phyloP scores from a whole-genome alignment of 2,329 filamentous ascomycete species.

The Microcyclospora pomicola region DNA sequence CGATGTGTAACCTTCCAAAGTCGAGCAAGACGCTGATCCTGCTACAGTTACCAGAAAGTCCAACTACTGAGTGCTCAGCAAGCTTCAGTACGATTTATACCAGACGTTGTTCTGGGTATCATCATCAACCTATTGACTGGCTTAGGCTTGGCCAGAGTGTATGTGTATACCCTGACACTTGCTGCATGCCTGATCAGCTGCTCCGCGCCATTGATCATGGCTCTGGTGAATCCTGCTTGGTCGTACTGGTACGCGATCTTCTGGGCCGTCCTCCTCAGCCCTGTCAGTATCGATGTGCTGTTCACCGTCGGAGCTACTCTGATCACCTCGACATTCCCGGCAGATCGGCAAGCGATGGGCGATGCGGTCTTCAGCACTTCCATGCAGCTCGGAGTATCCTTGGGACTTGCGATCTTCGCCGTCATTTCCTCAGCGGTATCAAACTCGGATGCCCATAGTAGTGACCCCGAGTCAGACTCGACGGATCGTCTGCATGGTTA shows the following conservation, averaged over 20 bases:
- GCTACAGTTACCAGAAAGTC: constrained; percentile 1
- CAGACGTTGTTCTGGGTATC: constrained; percentile 33
- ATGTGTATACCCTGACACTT: too few species aligned
- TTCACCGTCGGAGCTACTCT: constrained; percentile 32
- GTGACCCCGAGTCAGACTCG: constrained; percentile 1
- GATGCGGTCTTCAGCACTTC: constrained; percentile 34
- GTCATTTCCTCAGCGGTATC: constrained; percentile 21
- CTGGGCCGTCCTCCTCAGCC: constrained; percentile 5
- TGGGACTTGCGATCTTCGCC: constrained; percentile 24
- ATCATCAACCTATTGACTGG: constrained; percentile 21
- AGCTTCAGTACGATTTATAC: constrained; percentile 28
- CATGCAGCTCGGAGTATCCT: constrained; percentile 28
- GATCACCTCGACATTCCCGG: constrained; percentile 29
- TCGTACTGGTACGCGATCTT: constrained; percentile 31
- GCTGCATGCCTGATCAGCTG: constrained; percentile 8
- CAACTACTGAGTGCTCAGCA: constrained; percentile 9
- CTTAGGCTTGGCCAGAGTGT: constrained; percentile 9
- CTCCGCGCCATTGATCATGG: constrained; percentile 33
- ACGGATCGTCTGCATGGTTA: constrained; percentile 25
- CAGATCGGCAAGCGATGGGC: constrained; percentile 29
- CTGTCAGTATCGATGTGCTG: constrained; percentile 12
- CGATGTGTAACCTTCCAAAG: too few species aligned
- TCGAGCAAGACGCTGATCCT: too few species aligned
- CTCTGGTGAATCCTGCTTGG: constrained; percentile 32
- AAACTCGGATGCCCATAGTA: background rate